Conservation (phyloP, 371 early-diverging fungal genomes). For the Funneliformis caledonium region DNA sequence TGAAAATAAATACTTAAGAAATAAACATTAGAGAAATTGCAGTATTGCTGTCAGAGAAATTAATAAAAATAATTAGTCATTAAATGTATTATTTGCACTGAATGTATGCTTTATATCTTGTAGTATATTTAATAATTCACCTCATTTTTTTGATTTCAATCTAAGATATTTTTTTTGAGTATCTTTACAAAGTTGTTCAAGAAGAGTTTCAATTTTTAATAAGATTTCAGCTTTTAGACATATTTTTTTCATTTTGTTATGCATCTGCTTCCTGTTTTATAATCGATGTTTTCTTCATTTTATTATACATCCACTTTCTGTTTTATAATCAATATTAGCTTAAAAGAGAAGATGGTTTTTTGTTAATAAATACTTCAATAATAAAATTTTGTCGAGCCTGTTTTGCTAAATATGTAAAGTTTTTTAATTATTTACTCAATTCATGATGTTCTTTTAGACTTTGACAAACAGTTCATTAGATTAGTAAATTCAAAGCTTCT, state of each 20-base stretch:
- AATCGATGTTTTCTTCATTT: slow-evolving; percentile 35
- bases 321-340: slow-evolving; percentile 27
- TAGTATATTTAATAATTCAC: slow-evolving; percentile 29
- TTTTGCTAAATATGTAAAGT: slow-evolving; percentile 27
- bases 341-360: slow-evolving; percentile 26
- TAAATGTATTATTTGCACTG: too few species aligned
- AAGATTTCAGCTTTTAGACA: slow-evolving; percentile 18
- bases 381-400: slow-evolving; percentile 26
- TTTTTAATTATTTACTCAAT: slow-evolving; percentile 26
- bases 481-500: too few species aligned
- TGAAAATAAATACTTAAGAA: too few species aligned
- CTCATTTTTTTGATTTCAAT: slow-evolving; percentile 23
- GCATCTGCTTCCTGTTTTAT: slow-evolving; percentile 23
- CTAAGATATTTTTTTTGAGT: slow-evolving; percentile 16
- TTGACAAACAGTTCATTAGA: not conserved
- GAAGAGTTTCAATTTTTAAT: slow-evolving; percentile 26
- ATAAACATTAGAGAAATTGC: too few species aligned
- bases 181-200: slow-evolving; percentile 20
- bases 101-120: not conserved
- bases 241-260: slow-evolving; percentile 33
- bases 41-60: too few species aligned
- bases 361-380: slow-evolving; percentile 31
- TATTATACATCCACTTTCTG: slow-evolving; percentile 10
- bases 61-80: too few species aligned
- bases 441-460: not conserved